Evolutionary conservation across 768 basidiomycete genomes (phyloP).

Genomic region (Leccinum arenicola): DNA sequence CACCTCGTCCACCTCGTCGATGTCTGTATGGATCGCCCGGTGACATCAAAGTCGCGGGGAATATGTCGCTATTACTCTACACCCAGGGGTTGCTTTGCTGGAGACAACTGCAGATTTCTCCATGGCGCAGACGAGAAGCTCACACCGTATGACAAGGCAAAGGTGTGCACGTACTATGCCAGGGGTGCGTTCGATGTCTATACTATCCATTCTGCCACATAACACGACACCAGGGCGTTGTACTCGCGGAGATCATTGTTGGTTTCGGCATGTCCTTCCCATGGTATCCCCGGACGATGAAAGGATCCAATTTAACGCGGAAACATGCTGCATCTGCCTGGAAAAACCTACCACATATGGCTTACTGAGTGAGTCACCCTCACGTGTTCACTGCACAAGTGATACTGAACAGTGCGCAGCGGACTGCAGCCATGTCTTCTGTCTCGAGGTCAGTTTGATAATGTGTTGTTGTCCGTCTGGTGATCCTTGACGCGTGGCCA

Average conservation of each 20-base stretch:
- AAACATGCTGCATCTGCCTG: conserved; percentile 69
- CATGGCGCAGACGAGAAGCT: conserved; percentile 53
- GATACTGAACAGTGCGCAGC: conserved; percentile 36
- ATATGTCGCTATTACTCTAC: conserved; percentile 65
- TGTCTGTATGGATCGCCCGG: conserved; percentile 47
- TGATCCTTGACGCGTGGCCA: conserved; percentile 26
- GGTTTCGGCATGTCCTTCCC: conserved; percentile 61
- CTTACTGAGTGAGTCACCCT: conserved; percentile 50
- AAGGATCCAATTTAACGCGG: conserved; percentile 36
- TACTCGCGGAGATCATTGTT: conserved; percentile 64
- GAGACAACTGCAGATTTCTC: conserved; percentile 71
- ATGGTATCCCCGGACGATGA: conserved; percentile 22
- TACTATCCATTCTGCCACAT: neutral
- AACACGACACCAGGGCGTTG: conserved; percentile 55
- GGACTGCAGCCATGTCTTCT: conserved; percentile 78
- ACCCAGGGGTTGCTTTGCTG: conserved; percentile 67
- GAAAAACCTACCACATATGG: conserved; percentile 71
- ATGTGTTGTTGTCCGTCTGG: neutral
- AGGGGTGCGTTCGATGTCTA: conserved; percentile 39
- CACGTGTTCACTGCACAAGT: neutral
- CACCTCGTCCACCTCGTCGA: conserved; percentile 16
- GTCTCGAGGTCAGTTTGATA: conserved; percentile 51
- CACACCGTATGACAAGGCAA: conserved; percentile 69
- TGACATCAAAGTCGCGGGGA: conserved; percentile 70
- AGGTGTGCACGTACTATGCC: conserved; percentile 65